Conservation (phyloP, 2,329 filamentous ascomycete genomes). For the Blumeriella jaapii region DNA sequence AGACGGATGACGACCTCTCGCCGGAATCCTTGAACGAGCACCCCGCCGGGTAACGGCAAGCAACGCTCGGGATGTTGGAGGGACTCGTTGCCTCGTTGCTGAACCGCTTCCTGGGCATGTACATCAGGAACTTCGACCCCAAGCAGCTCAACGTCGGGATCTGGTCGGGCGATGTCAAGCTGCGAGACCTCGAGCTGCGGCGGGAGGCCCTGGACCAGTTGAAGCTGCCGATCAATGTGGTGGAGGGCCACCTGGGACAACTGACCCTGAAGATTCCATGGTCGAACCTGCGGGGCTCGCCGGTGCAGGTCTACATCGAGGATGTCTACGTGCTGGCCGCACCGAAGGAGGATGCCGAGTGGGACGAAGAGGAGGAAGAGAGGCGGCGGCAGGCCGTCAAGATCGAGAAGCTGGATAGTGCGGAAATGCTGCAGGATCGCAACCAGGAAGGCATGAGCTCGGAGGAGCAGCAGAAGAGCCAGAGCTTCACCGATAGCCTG, state of each 20-base stretch:
- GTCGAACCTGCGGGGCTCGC: slow-evolving; percentile 91
- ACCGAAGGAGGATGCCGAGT: slow-evolving; percentile 88
- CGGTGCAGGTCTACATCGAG: slow-evolving; percentile 89
- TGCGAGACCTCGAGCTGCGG: slow-evolving; percentile 83
- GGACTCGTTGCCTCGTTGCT: slow-evolving; percentile 92
- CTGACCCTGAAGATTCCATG: slow-evolving; percentile 91
- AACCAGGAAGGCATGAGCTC: slow-evolving; percentile 86
- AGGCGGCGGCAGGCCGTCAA: slow-evolving; percentile 80
- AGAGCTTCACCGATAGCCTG: slow-evolving; percentile 92
- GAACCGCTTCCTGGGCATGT: slow-evolving; percentile 99
- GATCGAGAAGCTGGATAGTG: slow-evolving; percentile 96
- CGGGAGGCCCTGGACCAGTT: slow-evolving; percentile 95
- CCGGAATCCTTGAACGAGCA: slow-evolving; percentile 10
- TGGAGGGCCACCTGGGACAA: slow-evolving; percentile 86
- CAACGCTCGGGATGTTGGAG: slow-evolving; percentile 72
- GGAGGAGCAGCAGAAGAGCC: slow-evolving; percentile 94
- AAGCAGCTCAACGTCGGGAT: slow-evolving; percentile 97
- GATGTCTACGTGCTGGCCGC: slow-evolving; percentile 94
- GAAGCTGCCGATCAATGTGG: slow-evolving; percentile 89
- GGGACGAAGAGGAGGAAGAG: slow-evolving; percentile 87
- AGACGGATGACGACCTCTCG: slow-evolving; percentile 16
- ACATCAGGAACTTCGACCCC: slow-evolving; percentile 98
- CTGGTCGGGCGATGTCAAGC: slow-evolving; percentile 96
- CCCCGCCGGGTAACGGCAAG: slow-evolving; percentile 66
- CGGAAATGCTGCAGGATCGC: slow-evolving; percentile 84